Base-by-base conservation (phyloP, 345 rosid species). In the Populus tremula region DNA sequence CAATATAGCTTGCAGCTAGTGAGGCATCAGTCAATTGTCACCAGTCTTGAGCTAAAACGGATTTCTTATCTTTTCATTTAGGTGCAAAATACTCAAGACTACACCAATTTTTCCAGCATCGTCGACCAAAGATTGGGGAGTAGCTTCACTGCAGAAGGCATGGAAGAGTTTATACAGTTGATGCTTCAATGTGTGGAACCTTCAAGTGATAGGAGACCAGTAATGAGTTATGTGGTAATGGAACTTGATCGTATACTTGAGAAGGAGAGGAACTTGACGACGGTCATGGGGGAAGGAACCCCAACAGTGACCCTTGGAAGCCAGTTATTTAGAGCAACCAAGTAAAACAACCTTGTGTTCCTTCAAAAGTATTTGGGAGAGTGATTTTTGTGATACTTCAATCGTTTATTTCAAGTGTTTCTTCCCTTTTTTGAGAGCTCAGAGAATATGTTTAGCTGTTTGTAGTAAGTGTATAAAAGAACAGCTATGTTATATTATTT, bases 271-370 rank as follows among this genome's bases (percentile, higher is more conserved):
- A 92, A 83, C 82, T 87, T 91, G 87, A 95, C 96, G 1, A 91
- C 92, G 49, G 85, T 90, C 11, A 90, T 93, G 94, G 94, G 95
- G 64, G 96, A 90, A 88, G 94, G 94, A 78, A 89, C 92, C 70
- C 88, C 97, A 14, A 88, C 82, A 2, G 97, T 95, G 82, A 90
- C 87, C 29, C 98, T 89, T 65, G 98, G 98, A 82, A 94, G 98
- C 84, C 97, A 92, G 77, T 87, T 93, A 25, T 94, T 94, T 77
- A 85, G 71, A 84, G 76, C 94, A 47, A 39, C 91, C 62, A 83
- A 82, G 77, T 89, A 79, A 87, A 69, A 63, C 5, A 7, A 43
- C 64, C 71, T 56, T 47, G 76, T 75, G 79, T 86, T 69, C 49
- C 12, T 70, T 53, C 47, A 70, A 36, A 75, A 36, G 8, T 74